phyloP scores from a whole-genome alignment of 2,329 filamentous ascomycete species.

The Sporothrix mexicana region DNA sequence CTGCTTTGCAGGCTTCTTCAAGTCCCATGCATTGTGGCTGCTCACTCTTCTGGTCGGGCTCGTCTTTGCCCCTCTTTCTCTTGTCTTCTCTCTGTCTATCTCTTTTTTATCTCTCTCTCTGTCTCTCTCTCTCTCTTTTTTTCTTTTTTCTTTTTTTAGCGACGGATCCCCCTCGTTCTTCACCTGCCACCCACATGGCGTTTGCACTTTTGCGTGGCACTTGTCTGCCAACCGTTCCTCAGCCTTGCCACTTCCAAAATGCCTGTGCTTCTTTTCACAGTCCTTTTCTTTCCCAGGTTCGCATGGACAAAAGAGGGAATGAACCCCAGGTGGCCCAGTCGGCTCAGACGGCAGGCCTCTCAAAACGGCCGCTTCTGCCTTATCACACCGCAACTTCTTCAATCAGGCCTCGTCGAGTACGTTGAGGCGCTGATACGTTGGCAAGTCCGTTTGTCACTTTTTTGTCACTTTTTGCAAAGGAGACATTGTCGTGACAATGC shows the following conservation, averaged over 20 bases:
- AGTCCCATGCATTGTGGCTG: too few species aligned
- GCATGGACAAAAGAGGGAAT: too few species aligned
- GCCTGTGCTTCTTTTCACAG: too few species aligned
- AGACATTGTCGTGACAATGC: constrained; percentile 15
- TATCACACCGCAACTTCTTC: constrained; percentile 23
- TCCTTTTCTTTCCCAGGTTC: too few species aligned
- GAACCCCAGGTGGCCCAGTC: too few species aligned
- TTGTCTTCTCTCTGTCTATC: background rate
- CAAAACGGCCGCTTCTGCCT: background rate
- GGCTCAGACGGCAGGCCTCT: background rate
- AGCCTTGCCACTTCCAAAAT: background rate
- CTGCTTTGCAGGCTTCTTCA: too few species aligned
- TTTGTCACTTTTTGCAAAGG: constrained; percentile 2
- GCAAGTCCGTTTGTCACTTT: too few species aligned
- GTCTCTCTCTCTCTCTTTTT: background rate
- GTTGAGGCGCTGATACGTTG: too few species aligned
- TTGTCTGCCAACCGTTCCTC: background rate
- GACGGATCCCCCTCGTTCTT: background rate
- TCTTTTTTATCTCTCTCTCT: too few species aligned
- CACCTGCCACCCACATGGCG: background rate
- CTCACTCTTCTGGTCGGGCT: too few species aligned
- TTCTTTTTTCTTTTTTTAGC: background rate
- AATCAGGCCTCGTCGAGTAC: too few species aligned
- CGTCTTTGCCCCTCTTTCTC: background rate
- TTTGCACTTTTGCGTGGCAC: too few species aligned